Evolutionary conservation across 345 rosid genomes (phyloP), one percentile per base, ranked within the genome.

Genomic region (Pelargonium nanum): DNA sequence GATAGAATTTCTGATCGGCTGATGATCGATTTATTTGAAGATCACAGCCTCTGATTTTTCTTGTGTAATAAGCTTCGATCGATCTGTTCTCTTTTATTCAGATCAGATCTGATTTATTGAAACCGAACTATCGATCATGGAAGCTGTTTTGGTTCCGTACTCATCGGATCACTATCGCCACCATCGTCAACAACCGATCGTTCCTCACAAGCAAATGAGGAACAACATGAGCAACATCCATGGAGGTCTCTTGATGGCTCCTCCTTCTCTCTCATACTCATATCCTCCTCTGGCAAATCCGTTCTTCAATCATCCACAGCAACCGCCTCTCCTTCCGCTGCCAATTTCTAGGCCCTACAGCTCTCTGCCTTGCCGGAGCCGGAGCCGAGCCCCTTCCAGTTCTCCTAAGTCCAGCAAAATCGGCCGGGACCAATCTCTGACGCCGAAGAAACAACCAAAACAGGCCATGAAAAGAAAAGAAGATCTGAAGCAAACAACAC

Each of bases 241-340:
- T 12, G 80, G 76, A 48, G 76, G 75, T 12, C 26, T 72, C 24
- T 57, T 81, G 19, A 26, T 70, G 24, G 67, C 68, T 57, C 79
- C 80, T 50, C 76, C 60, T 19, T 57, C 72, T n/a, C 57, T 68
- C 40, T 65, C 59, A 52, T 70, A 24, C 64, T 74, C 81, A 6
- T 70, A 22, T 57, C 73, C 76, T 53, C 68, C 72, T 13, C 19
- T 66, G 5, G 52, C n/a, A n/a, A n/a, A n/a, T n/a, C n/a, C n/a
- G n/a, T n/a, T 44, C 22, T 52, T 2, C 55, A 52, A 20, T 19
- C 55, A 48, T 48, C 68, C 17, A 0, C 65, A 61, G 2, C 84
- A 71, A 21, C 95, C 91, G 16, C 91, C 85, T 57, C 88, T 85
- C 53, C 88, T 84, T 63, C 95, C 90, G 63, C 83, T 81, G 20